Evolutionary conservation across 2,329 filamentous ascomycete genomes (phyloP).

Genomic region (Penicillium sumatraense): DNA sequence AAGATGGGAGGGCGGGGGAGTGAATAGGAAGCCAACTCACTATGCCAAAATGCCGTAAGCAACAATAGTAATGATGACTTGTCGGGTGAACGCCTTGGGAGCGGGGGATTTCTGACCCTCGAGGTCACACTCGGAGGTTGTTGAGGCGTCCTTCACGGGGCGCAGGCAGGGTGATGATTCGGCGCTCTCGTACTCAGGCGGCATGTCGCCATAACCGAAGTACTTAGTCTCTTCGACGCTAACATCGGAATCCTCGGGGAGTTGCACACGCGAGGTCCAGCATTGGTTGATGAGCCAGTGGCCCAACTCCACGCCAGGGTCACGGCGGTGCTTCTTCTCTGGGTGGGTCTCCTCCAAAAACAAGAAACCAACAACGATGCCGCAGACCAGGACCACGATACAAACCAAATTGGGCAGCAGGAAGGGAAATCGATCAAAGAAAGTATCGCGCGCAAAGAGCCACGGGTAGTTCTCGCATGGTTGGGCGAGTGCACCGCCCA

Average conservation of each 20-base stretch:
- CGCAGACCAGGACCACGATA: slow-evolving; percentile 74
- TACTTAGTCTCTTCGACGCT: slow-evolving; percentile 38
- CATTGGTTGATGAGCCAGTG: slow-evolving; percentile 63
- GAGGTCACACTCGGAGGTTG: slow-evolving; percentile 45
- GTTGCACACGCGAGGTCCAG: slow-evolving; percentile 33
- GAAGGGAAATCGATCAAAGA: slow-evolving; percentile 89
- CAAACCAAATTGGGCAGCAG: slow-evolving; percentile 92
- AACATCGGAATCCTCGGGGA: slow-evolving; percentile 53
- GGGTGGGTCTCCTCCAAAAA: slow-evolving; percentile 95
- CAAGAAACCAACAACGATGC: slow-evolving; percentile 76
- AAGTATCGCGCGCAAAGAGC: slow-evolving; percentile 71
- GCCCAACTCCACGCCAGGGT: slow-evolving; percentile 77
- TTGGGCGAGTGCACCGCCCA: slow-evolving; percentile 86
- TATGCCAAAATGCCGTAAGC: slow-evolving; percentile 93
- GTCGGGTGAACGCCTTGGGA: slow-evolving; percentile 75
- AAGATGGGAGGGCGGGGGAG: neutral
- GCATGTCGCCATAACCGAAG: slow-evolving; percentile 65
- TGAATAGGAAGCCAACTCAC: slow-evolving; percentile 62
- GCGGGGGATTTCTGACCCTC: slow-evolving; percentile 48
- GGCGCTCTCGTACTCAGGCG: slow-evolving; percentile 70
- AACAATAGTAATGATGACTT: slow-evolving; percentile 84
- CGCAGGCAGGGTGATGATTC: slow-evolving; percentile 58
- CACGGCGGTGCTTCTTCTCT: slow-evolving; percentile 74
- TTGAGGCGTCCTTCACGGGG: slow-evolving; percentile 34
- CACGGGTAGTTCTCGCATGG: slow-evolving; percentile 81